Base-by-base conservation (phyloP, 2,329 filamentous ascomycete species). In the Apiospora saccharicola region DNA sequence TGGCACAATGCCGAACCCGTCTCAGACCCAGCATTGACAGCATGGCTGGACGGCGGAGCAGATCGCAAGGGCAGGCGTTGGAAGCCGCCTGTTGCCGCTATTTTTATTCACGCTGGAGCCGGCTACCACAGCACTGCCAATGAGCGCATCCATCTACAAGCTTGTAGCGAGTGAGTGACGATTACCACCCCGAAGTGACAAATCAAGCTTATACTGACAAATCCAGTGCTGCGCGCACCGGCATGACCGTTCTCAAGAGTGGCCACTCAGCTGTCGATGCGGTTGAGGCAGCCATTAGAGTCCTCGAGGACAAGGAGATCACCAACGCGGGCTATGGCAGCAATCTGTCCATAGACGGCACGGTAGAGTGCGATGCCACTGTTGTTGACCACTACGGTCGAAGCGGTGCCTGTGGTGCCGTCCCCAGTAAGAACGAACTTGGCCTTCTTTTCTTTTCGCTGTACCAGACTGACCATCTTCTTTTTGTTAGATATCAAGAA, bases 291-390 rank as follows among this genome's bases (percentile, higher is more conserved):
- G 94, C 96, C 43, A 91, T 99, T 78, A 94, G 92, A 76, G 87
- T 94, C 26, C 90, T 99, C 24, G 96, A 99, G 83, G 94, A 99
- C 80, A 92, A 93, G 72, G 95, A 98, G 78, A 97, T 99, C 76
- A 99, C 97, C 47, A 99, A 99, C 81, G 94, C 96, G 49, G 96
- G 96, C 0, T 98, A 93, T 80, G 96, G 97, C 67, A 99, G 96
- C 83, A 99, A 99, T 78, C 86, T 99, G 34, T 92, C 94, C 64
- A 93, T 97, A 74, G 93, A 98, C 76, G 96, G 96, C 1, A 90
- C 91, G 0, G 96, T 98, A 16, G 96, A 99, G 81, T 97, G 95
- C 77, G 96, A 99, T 85, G 96, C 96, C 71, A 95, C 94, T 0
- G 90, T 99, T 71, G 93, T 99, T 53, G 95, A 99, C 79, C 93